Evolutionary conservation across 2,329 filamentous ascomycete genomes (phyloP), one percentile per base, ranked within the genome.

Genomic region (Hymenoscyphus fructigenus): DNA sequence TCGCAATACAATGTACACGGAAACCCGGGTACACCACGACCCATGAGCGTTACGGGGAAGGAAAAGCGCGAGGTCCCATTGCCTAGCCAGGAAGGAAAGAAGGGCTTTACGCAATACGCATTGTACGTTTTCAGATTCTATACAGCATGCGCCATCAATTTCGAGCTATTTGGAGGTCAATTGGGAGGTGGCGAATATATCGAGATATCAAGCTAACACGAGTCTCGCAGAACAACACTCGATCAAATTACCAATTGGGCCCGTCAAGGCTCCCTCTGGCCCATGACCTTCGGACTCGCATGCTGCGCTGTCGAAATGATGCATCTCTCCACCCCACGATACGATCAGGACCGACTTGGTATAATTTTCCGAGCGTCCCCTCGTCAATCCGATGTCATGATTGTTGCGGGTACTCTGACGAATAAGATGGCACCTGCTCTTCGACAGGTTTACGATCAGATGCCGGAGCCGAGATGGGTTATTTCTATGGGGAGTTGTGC

Each of bases 351-450:
- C 80, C 87, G 92, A 41, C 83, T 94, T 66, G 92, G 92, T 69
- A 95, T 96, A 76, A 95, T 96, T 77, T 96, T 95, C 85, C 89
- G 92, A 72, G 92, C 91, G 65, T 94, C 91, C 15, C 92, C 92
- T 1, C 89, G 92, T 69, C 92, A 96, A 79, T 91, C 91, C 66
- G 92, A 96, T 78, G 90, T 96, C 70, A 95, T 96, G 92, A 95
- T 96, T 74, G 92, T 96, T 26, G 92, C 93, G 29, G 93, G 93
- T 66, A 97, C 93, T 34, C 85, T 97, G 67, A 96, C 92, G 72
- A 97, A 97, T 84, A 97, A 97, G 83, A 97, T 97, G 93, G 92
- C 92, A 0, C 92, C 93, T 1, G 93, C 93, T 38, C 82, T 97
- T 75, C 85, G 93, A 78, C 91, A 95, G 80, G 90, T 96, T 67